phyloP scores from a whole-genome alignment of 495 filamentous ascomycete species.

The Penicillium angulare region DNA sequence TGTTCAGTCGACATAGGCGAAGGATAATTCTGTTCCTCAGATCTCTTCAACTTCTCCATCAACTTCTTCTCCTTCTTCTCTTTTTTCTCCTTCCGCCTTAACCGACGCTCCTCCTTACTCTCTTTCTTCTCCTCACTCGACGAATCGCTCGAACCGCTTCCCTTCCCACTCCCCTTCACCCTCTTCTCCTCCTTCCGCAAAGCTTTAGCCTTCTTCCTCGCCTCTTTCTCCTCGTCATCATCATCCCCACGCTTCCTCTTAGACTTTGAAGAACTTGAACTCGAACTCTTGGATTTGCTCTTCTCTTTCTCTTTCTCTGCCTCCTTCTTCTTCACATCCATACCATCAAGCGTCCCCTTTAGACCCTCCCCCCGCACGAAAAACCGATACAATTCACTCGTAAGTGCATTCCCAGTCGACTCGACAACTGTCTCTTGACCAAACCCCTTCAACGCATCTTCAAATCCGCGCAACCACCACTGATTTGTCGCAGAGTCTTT shows the following conservation, averaged over 20 bases:
- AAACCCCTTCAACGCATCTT: slow-evolving; percentile 70
- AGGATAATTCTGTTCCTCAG: slow-evolving; percentile 34
- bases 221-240: slow-evolving; percentile 16
- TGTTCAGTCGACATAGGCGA: slow-evolving; percentile 39
- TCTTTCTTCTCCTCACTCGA: slow-evolving; percentile 19
- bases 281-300: slow-evolving; percentile 14
- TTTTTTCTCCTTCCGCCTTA: slow-evolving; percentile 29
- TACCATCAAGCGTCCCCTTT: slow-evolving; percentile 58
- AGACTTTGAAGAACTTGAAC: slow-evolving; percentile 19
- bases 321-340: slow-evolving; percentile 14
- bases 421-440: slow-evolving; percentile 40
- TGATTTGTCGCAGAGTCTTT: slow-evolving; percentile 58
- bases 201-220: slow-evolving; percentile 21
- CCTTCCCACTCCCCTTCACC: slow-evolving; percentile 30
- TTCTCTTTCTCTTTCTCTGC: slow-evolving; percentile 8
- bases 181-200: slow-evolving; percentile 32
- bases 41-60: slow-evolving; percentile 28
- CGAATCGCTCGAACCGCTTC: slow-evolving; percentile 15
- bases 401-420: slow-evolving; percentile 35
- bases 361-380: slow-evolving; percentile 77
- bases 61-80: slow-evolving; percentile 37
- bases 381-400: slow-evolving; percentile 70
- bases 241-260: slow-evolving; percentile 26
- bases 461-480: slow-evolving; percentile 82
- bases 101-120: slow-evolving; percentile 26